Percentiles rank a stretch among this genome's conserved stretches.
Evolutionary conservation across 148 eudicot species (phyloP).

Genomic region (Agrostemma githago): DNA sequence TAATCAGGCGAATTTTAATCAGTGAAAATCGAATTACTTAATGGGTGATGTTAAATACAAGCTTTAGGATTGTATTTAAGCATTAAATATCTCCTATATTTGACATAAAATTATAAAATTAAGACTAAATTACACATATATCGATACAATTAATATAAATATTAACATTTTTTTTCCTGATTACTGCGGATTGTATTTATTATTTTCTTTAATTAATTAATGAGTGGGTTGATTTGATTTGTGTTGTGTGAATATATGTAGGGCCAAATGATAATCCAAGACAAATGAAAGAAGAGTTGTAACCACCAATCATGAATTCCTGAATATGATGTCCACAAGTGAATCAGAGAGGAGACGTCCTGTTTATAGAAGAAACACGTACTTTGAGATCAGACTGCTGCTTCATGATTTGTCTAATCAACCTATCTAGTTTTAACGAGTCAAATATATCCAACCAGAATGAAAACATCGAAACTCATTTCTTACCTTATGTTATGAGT

Average conservation of each 20-base stretch:
- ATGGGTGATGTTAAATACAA: too few relatives aligned
- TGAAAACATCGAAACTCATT: not conserved
- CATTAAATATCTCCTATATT: not conserved
- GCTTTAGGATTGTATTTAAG: too few relatives aligned
- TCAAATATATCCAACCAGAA: too few relatives aligned
- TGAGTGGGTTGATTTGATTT: constrained; percentile 7
- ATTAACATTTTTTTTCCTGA: too few relatives aligned
- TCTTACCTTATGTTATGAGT: too few relatives aligned
- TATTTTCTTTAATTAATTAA: not conserved
- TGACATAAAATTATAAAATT: too few relatives aligned
- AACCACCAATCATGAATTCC: constrained; percentile 36
- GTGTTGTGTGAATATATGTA: constrained; percentile 24
- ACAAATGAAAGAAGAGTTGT: constrained; percentile 63
- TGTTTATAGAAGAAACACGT: constrained; percentile 52
- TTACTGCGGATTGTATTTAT: too few relatives aligned
- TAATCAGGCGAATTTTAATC: not conserved
- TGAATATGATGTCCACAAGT: constrained; percentile 33
- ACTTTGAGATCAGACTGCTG: constrained; percentile 22
- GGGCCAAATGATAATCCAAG: constrained; percentile 34
- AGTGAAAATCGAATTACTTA: not conserved
- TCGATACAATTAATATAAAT: too few relatives aligned
- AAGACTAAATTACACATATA: too few relatives aligned
- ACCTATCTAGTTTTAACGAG: constrained; percentile 4
- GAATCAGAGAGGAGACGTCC: constrained; percentile 24
- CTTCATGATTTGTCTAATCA: constrained; percentile 22